Evolutionary conservation across 768 basidiomycete genomes (phyloP).

Genomic region (Tulasnella sp.): DNA sequence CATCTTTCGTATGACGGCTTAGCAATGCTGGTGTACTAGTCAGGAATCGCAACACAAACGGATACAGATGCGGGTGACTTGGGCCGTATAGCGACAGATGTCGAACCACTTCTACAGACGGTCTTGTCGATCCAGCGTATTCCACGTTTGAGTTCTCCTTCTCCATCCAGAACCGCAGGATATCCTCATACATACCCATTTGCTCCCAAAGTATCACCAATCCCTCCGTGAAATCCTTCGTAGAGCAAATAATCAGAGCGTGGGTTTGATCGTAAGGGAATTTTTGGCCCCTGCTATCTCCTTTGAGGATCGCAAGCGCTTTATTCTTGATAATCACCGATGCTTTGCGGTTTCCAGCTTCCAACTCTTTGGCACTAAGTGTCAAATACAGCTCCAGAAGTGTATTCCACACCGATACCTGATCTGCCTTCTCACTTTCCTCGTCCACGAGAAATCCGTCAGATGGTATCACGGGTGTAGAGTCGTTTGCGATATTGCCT

Average conservation of each 20-base stretch:
- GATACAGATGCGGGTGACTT: constrained; percentile 62
- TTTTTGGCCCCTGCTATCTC: constrained; percentile 26
- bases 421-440: constrained; percentile 47
- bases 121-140: constrained; percentile 16
- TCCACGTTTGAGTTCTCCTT: constrained; percentile 27
- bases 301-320: constrained; percentile 57
- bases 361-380: constrained; percentile 25
- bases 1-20: constrained; percentile 52
- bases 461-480: constrained; percentile 9
- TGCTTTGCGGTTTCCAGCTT: constrained; percentile 19
- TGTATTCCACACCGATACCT: constrained; percentile 88
- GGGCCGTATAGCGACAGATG: constrained; percentile 66
- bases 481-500: constrained; percentile 15
- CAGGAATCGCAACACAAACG: constrained; percentile 77
- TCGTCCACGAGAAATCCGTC: constrained; percentile 31
- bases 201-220: constrained; percentile 86
- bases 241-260: constrained; percentile 90
- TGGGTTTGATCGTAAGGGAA: constrained; percentile 78
- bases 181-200: constrained; percentile 91
- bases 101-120: constrained; percentile 48
- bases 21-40: constrained; percentile 69
- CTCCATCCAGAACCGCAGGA: constrained; percentile 88
- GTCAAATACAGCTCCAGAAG: constrained; percentile 85
- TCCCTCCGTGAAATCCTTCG: constrained; percentile 64
- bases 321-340: constrained; percentile 38